Evolutionary conservation across 2,329 filamentous ascomycete species (phyloP), one percentile per base, ranked within the genome.

Genomic region (Amesomyces nigricolor): DNA sequence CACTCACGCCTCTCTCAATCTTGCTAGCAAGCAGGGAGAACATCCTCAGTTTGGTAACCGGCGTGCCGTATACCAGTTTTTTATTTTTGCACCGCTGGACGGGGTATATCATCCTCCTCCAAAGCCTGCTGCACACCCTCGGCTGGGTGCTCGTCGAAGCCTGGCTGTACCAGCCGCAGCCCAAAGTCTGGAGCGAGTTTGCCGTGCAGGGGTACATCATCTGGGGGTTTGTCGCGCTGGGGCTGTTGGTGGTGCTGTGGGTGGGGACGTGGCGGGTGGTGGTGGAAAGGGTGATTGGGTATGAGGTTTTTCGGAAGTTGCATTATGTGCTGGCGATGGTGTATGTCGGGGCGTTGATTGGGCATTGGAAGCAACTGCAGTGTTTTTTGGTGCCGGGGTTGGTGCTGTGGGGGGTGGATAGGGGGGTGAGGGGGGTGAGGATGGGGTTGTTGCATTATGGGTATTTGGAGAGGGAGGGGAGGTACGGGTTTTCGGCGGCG

Each of bases 81-180:
- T 85, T 87, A 69, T 91, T 91, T 65, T 72, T 91, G 17, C 87
- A 90, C 67, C 83, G 86, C 32, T 91, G 87, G 87, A 72, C 85
- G 0, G 87, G 88, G 6, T 86, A 86, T 58, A 76, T 91, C 63
- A 89, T 91, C 60, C 80, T 88, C 52, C 66, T 81, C 0, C 87
- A 91, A 66, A 79, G 81, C 2, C 70, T 76, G 9, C 68, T 91
- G 1, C 88, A 91, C 66, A 89, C 87, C 1, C 77, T 91, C 26
- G 79, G 76, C 52, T 91, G 87, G 87, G 81, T 77, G 26, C 66
- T 91, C 43, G 72, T 90, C 44, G 83, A 90, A 69, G 75, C 76
- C 1, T 72, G 73, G 22, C 73, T 90, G 0, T 91, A 91, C 67
- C 80, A 88, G 62, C 87, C 87, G 0, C 87, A 91, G 65, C 88